Percentiles rank a stretch among this genome's conserved stretches.
Conservation (phyloP, 83 land plant genomes). For the Larix sibirica region DNA sequence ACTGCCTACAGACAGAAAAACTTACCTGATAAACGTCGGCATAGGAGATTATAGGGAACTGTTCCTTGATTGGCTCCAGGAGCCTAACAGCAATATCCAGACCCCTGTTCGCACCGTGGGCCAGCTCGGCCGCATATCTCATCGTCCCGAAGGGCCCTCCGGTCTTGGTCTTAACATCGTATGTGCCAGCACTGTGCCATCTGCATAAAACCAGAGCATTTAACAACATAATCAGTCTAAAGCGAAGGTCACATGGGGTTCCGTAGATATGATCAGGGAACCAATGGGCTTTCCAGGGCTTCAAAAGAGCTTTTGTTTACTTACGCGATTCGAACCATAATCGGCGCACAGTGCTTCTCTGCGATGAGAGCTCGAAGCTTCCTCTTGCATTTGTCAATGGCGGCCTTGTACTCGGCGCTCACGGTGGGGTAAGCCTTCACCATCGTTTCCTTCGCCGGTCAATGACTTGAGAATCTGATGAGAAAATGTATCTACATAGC, state of each 20-base stretch:
- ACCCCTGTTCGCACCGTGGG: conserved; percentile 50
- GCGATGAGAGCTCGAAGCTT: conserved; percentile 41
- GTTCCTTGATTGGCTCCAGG: conserved; percentile 48
- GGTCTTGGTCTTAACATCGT: conserved; percentile 35
- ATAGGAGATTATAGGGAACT: conserved; percentile 43
- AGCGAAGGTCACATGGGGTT: too few species aligned
- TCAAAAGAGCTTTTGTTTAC: conserved; percentile 5
- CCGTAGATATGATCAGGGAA: too few species aligned
- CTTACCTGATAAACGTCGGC: conserved; percentile 48
- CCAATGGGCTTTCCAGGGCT: too few species aligned
- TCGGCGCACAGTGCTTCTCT: conserved; percentile 52
- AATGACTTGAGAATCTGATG: neutral
- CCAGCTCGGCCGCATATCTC: conserved; percentile 28
- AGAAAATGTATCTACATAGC: too few species aligned
- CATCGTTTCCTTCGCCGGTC: conserved; percentile 9
- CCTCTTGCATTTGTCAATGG: conserved; percentile 37
- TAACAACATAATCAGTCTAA: neutral
- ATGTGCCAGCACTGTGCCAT: conserved; percentile 57
- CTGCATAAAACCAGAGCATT: conserved; percentile 15
- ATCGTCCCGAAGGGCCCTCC: conserved; percentile 62
- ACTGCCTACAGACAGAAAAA: neutral
- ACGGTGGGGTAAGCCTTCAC: conserved; percentile 36
- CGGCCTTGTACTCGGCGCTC: conserved; percentile 39
- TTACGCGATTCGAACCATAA: conserved; percentile 56
- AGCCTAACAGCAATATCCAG: conserved; percentile 49